Evolutionary conservation across 192 early-diverging fungal genomes (phyloP).

Genomic region (Ambispora gerdemannii): DNA sequence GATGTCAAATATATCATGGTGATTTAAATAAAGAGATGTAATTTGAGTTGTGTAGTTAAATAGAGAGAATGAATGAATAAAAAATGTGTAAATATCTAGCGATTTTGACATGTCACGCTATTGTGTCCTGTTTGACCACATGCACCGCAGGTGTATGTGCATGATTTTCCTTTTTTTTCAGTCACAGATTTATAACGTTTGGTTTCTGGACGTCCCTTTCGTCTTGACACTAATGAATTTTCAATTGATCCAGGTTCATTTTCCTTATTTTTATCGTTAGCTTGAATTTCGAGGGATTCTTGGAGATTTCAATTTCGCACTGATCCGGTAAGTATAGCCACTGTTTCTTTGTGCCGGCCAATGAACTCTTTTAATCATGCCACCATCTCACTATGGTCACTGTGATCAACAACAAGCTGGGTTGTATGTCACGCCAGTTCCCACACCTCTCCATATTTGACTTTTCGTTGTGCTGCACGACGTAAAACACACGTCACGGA

Average conservation of each 20-base stretch:
- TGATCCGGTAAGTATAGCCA: not conserved
- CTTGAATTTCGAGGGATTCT: not conserved
- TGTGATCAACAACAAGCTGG: not conserved
- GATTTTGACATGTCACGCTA: not conserved
- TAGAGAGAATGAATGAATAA: not conserved
- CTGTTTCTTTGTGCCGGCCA: not conserved
- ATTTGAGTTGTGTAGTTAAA: not conserved
- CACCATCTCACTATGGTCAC: not conserved
- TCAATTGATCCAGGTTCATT: not conserved
- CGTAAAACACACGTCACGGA: not conserved
- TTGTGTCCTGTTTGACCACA: not conserved
- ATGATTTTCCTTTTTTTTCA: not conserved
- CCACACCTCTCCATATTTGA: not conserved
- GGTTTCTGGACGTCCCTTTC: not conserved
- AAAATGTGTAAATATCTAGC: not conserved
- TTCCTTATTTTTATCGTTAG: not conserved
- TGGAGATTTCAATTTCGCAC: not conserved
- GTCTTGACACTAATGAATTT: slow-evolving; percentile 4
- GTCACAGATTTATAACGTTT: not conserved
- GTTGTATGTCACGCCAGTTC: not conserved
- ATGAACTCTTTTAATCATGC: not conserved
- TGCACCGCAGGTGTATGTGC: not conserved
- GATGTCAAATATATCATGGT: too few species aligned
- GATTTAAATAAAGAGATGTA: too few species aligned
- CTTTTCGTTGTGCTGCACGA: not conserved